phyloP scores from a whole-genome alignment of 208 protist genomes.

The Acanthamoeba polyphaga region DNA sequence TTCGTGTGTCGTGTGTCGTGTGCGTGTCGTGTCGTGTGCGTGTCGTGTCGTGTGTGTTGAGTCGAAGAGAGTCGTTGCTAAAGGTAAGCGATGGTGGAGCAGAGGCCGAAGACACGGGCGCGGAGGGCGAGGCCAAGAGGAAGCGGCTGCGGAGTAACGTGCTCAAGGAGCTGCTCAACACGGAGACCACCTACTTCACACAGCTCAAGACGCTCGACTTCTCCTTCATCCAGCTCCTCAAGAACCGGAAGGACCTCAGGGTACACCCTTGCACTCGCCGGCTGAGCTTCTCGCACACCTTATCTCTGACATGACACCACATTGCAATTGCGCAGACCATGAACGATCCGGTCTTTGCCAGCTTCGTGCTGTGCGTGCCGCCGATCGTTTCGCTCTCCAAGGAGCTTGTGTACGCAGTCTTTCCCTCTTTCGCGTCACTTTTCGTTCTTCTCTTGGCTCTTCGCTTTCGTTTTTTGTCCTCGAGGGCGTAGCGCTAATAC shows the following conservation, averaged over 20 bases:
- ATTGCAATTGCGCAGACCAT: neutral
- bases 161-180: slow-evolving; percentile 47
- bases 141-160: slow-evolving; percentile 2
- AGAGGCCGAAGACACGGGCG: slow-evolving; percentile 14
- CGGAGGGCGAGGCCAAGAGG: slow-evolving; percentile 14
- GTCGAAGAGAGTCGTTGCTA: too few species aligned
- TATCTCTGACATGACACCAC: too few species aligned
- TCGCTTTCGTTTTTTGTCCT: too few species aligned
- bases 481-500: too few species aligned
- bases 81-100: neutral
- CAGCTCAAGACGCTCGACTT: slow-evolving; percentile 47
- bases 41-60: neutral
- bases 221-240: slow-evolving; percentile 25
- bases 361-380: slow-evolving; percentile 11
- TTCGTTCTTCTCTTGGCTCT: too few species aligned
- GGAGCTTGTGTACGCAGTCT: slow-evolving; percentile 16
- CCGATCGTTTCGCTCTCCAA: slow-evolving; percentile 47
- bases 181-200: slow-evolving; percentile 59
- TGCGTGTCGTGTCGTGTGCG: neutral
- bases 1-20: neutral
- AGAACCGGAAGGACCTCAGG: slow-evolving; percentile 32
- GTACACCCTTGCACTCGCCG: neutral
- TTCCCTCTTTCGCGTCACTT: neutral
- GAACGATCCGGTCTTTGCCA: slow-evolving; percentile 14
- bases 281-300: too few species aligned